phyloP scores from a whole-genome alignment of 306 rosid species.

The Vicia faba region DNA sequence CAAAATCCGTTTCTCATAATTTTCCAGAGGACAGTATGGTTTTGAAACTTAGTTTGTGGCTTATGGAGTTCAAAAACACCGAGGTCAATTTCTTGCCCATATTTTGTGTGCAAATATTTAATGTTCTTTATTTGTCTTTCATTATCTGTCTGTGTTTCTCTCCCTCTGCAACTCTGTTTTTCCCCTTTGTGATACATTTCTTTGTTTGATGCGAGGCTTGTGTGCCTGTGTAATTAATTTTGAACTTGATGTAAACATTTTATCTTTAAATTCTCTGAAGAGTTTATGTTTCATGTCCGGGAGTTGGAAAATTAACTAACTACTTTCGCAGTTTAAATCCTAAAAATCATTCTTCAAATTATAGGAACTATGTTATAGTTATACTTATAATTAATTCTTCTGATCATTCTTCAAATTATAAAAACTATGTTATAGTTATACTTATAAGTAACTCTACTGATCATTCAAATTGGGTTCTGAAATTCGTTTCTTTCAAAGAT shows the following conservation, averaged over 20 bases:
- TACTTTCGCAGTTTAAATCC: slow-evolving; percentile 1
- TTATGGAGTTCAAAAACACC: slow-evolving; percentile 60
- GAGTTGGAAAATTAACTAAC: slow-evolving; percentile 3
- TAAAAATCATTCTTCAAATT: slow-evolving; percentile 8
- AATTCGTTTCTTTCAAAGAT: background rate
- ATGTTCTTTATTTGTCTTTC: slow-evolving; percentile 14
- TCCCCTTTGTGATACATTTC: background rate
- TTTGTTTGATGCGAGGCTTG: slow-evolving; percentile 11
- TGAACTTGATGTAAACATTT: slow-evolving; percentile 5
- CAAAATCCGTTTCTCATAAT: slow-evolving; percentile 59
- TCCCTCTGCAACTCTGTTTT: background rate
- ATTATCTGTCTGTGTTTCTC: slow-evolving; percentile 4
- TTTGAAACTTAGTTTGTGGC: slow-evolving; percentile 70
- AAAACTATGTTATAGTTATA: background rate
- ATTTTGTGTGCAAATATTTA: slow-evolving; percentile 24
- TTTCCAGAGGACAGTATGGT: slow-evolving; percentile 72
- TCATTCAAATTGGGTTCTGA: background rate
- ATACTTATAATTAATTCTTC: too few species aligned
- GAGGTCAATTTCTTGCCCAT: slow-evolving; percentile 53
- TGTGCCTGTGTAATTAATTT: slow-evolving; percentile 1
- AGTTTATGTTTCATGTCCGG: background rate
- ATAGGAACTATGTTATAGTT: background rate
- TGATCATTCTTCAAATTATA: slow-evolving; percentile 1
- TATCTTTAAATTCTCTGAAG: background rate
- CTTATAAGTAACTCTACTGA: background rate